Base-by-base conservation (phyloP, 768 basidiomycete genomes). In the Sporobolomyces phaffii region DNA sequence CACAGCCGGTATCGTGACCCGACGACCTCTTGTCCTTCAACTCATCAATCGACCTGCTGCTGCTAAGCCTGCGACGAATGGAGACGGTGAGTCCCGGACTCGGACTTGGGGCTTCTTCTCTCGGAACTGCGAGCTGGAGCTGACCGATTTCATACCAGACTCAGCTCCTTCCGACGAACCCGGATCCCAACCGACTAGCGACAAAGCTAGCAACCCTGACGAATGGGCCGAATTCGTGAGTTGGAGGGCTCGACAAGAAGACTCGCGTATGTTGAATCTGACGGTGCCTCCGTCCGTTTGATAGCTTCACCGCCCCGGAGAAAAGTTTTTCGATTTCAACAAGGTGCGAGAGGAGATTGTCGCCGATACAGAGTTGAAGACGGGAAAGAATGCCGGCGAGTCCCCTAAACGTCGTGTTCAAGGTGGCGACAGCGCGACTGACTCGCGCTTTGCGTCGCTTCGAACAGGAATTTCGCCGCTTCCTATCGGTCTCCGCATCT, bases 171-270 rank as follows among this genome's bases (percentile, higher is more conserved):
- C 41, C 2, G 56, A 58, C 20, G 56, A 60, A 24, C 53, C 58
- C 38, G 71, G 67, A 31, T 60, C 71, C 24, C 44, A 65, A 51
- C 71, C 67, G 50, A 72, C 71, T 13, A 62, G 63, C 13, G 89
- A 89, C 80, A 86, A 87, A 68, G 81, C 84, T 33, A 90, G 88
- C 78, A 98, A 98, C 77, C 81, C 86, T 61, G 86, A 96, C 73
- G 96, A 98, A 78, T 99, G 96, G 96, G 96, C 94, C 73, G 96
- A 99, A 79, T 99, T 99, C 83, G 82, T 97, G 34, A 91, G 80
- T 73, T 31, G n/a, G n/a, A n/a, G n/a, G n/a, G n/a, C n/a, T n/a
- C n/a, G n/a, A n/a, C n/a, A n/a, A n/a, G n/a, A n/a, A n/a, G n/a
- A n/a, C n/a, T 22, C 18, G 13, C 18, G 20, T 20, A 5, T n/a